Conservation (phyloP, 495 filamentous ascomycete species). For the Amphirosellinia nigrospora region DNA sequence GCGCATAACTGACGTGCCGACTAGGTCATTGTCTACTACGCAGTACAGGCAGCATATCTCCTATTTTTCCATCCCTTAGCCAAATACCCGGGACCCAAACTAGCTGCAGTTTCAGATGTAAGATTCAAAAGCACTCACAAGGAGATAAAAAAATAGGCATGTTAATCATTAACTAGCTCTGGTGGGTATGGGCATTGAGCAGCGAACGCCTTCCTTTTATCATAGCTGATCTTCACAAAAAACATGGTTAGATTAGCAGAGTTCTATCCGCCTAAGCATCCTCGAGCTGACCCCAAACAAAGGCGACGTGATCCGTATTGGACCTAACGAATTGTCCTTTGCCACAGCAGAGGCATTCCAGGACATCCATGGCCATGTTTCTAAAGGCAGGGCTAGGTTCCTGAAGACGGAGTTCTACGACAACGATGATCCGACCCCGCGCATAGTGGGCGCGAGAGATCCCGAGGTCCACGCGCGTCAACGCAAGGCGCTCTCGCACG, state of each 20-base stretch:
- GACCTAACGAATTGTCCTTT: constrained; percentile 27
- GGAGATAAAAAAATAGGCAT: neutral
- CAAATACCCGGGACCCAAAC: constrained; percentile 23
- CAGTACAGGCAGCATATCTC: constrained; percentile 1
- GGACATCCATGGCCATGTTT: constrained; percentile 25
- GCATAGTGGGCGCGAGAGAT: constrained; percentile 15
- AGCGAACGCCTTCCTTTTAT: constrained; percentile 23
- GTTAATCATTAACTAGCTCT: constrained; percentile 16
- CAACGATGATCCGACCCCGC: constrained; percentile 20
- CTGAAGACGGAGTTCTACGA: constrained; percentile 25
- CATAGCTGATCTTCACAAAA: constrained; percentile 18
- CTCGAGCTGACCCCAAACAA: neutral
- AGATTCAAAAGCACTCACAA: neutral
- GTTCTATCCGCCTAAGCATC: no score
- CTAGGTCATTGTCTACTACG: constrained; percentile 12
- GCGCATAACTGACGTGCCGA: neutral
- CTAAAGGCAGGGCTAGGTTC: constrained; percentile 21
- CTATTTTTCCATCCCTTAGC: constrained; percentile 24
- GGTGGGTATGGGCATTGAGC: constrained; percentile 18
- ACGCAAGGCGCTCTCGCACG: constrained; percentile 49
- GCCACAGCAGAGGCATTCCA: constrained; percentile 20
- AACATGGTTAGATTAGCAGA: constrained; percentile 15
- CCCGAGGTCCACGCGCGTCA: constrained; percentile 39
- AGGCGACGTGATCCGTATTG: constrained; percentile 25
- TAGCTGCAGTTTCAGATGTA: constrained; percentile 24